phyloP scores from a whole-genome alignment of 352 stramenopile species.

The Phytophthora sp. region DNA sequence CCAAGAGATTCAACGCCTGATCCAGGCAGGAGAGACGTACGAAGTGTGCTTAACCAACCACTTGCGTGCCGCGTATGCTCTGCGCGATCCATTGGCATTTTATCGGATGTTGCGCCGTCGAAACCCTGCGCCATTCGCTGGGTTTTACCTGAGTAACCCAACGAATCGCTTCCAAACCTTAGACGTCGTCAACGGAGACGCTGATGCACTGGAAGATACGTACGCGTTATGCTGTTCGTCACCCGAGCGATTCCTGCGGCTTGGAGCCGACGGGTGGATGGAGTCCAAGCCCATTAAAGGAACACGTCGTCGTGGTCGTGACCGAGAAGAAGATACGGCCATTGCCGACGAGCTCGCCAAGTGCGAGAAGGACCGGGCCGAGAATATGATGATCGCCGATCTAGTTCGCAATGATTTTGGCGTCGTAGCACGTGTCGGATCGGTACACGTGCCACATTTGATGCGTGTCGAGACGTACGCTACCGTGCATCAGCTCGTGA shows the following conservation, averaged over 20 bases:
- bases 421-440: slow-evolving; percentile 91
- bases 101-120: slow-evolving; percentile 90
- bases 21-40: slow-evolving; percentile 94
- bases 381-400: slow-evolving; percentile 99
- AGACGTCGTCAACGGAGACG: not conserved
- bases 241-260: slow-evolving; percentile 94
- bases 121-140: slow-evolving; percentile 96
- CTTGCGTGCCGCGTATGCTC: slow-evolving; percentile 59
- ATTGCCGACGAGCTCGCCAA: slow-evolving; percentile 78
- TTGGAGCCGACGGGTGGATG: slow-evolving; percentile 77
- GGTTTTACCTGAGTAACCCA: slow-evolving; percentile 88
- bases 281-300: slow-evolving; percentile 99
- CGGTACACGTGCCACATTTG: slow-evolving; percentile 92
- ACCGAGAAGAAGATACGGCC: slow-evolving; percentile 51
- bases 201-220: slow-evolving; percentile 33
- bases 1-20: slow-evolving; percentile 87
- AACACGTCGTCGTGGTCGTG: slow-evolving; percentile 75
- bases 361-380: slow-evolving; percentile 94
- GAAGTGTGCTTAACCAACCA: slow-evolving; percentile 97
- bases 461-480: slow-evolving; percentile 96
- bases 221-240: slow-evolving; percentile 96
- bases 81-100: slow-evolving; percentile 70
- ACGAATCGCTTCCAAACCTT: slow-evolving; percentile 32
- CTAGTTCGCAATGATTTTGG: slow-evolving; percentile 96
- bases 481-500: slow-evolving; percentile 98